These are phyloP conservation scores for Jatropha podagrica DNA, from an alignment of 441 rosid genomes.

Conservation along the genomic window DNA sequence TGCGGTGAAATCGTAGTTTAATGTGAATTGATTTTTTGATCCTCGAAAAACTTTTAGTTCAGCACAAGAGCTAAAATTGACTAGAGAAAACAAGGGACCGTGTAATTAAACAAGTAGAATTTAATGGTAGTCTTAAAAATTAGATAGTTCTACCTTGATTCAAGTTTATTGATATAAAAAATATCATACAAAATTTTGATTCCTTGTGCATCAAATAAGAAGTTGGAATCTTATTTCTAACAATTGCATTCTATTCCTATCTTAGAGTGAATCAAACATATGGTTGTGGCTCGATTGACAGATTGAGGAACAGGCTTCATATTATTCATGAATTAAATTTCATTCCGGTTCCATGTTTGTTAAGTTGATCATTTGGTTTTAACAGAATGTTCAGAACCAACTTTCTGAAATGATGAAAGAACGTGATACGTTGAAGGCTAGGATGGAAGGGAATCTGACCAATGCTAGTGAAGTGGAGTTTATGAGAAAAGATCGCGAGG, in stretches of 20 bases:
- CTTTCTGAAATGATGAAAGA: slow-evolving; percentile 31
- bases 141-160: too few species aligned
- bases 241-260: too few species aligned
- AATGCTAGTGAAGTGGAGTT: slow-evolving; percentile 25
- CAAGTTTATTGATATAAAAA: too few species aligned
- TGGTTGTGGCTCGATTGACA: too few species aligned
- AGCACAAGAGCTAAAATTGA: background rate
- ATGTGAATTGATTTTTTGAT: background rate
- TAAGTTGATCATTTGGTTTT: slow-evolving; percentile 3
- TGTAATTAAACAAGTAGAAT: too few species aligned
- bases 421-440: slow-evolving; percentile 37
- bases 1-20: background rate
- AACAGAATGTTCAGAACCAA: slow-evolving; percentile 38
- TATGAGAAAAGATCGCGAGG: slow-evolving; percentile 22
- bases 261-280: background rate
- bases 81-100: background rate
- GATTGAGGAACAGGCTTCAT: background rate
- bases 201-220: background rate
- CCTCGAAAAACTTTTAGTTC: background rate
- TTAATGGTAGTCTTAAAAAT: too few species aligned
- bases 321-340: background rate
- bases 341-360: background rate
- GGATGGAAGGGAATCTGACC: slow-evolving; percentile 32
- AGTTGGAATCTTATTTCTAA: too few species aligned
- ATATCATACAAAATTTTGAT: background rate